phyloP scores from a whole-genome alignment of 805 yeast species.

The Candida argentea region DNA sequence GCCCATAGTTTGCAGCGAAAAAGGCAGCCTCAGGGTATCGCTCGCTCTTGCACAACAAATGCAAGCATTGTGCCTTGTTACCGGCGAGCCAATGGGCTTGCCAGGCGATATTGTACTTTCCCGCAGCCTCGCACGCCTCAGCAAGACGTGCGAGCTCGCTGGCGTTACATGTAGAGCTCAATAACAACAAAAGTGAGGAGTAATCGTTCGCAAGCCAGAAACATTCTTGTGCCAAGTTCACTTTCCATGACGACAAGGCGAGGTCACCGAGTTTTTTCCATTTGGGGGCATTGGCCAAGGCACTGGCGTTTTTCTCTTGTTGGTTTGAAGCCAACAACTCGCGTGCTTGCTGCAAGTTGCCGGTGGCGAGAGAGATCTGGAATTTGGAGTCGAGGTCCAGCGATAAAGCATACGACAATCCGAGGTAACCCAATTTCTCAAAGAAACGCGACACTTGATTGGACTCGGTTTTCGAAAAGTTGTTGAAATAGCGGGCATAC shows the following conservation, averaged over 20 bases:
- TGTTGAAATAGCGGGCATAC: conserved; percentile 40
- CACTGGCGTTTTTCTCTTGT: conserved; percentile 39
- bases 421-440: conserved; percentile 83
- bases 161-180: conserved; percentile 71
- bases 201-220: conserved; percentile 72
- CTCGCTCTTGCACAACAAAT: conserved; percentile 55
- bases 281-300: conserved; percentile 34
- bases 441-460: conserved; percentile 82
- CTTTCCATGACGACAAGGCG: conserved; percentile 69
- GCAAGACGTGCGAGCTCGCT: conserved; percentile 56
- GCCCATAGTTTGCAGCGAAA: conserved; percentile 62
- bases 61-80: conserved; percentile 51
- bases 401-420: conserved; percentile 74
- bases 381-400: conserved; percentile 87
- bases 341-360: conserved; percentile 61
- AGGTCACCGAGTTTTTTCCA: conserved; percentile 92
- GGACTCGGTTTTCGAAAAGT: conserved; percentile 54
- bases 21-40: conserved; percentile 80
- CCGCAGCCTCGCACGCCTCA: conserved; percentile 52
- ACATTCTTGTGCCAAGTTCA: conserved; percentile 70
- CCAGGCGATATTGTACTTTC: conserved; percentile 85
- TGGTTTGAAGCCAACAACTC: conserved; percentile 29
- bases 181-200: conserved; percentile 69
- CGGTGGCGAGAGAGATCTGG: conserved; percentile 76
- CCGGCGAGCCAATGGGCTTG: conserved; percentile 86